Evolutionary conservation across 2,329 filamentous ascomycete species (phyloP).

Genomic region (Talaromyces sp.): DNA sequence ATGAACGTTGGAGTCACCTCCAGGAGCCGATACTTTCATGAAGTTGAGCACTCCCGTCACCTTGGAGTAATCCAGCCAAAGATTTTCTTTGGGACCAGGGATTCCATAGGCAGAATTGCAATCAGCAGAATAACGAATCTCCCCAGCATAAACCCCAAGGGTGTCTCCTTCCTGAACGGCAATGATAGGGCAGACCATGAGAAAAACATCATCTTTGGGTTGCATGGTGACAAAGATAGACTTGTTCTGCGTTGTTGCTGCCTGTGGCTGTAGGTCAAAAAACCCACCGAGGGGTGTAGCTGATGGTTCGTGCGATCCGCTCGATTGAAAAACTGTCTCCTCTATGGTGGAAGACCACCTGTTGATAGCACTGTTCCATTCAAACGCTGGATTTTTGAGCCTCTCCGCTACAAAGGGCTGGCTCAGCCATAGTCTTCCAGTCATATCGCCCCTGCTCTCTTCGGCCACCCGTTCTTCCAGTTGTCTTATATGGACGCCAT

Average conservation of each 20-base stretch:
- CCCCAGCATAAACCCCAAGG: constrained; percentile 9
- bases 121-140: constrained; percentile 7
- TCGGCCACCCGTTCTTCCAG: constrained; percentile 14
- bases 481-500: constrained; percentile 17
- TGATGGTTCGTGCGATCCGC: constrained; percentile 3
- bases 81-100: constrained; percentile 11
- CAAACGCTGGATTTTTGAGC: constrained; percentile 6
- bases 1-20: constrained; percentile 10
- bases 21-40: constrained; percentile 12
- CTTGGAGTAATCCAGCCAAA: constrained; percentile 18
- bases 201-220: constrained; percentile 8
- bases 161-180: constrained; percentile 12
- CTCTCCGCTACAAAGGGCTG: constrained; percentile 11
- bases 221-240: constrained; percentile 15
- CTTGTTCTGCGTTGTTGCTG: constrained; percentile 8
- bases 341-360: constrained; percentile 13
- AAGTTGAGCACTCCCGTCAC: constrained; percentile 16
- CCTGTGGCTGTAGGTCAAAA: constrained; percentile 8
- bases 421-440: constrained; percentile 7
- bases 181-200: constrained; percentile 12
- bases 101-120: constrained; percentile 7
- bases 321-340: constrained; percentile 12
- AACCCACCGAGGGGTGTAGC: constrained; percentile 6
- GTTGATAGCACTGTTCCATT: constrained; percentile 18
- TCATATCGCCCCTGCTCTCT: constrained; percentile 12